Conservation (phyloP, 83 land plant species). For the Picea engelmannii region DNA sequence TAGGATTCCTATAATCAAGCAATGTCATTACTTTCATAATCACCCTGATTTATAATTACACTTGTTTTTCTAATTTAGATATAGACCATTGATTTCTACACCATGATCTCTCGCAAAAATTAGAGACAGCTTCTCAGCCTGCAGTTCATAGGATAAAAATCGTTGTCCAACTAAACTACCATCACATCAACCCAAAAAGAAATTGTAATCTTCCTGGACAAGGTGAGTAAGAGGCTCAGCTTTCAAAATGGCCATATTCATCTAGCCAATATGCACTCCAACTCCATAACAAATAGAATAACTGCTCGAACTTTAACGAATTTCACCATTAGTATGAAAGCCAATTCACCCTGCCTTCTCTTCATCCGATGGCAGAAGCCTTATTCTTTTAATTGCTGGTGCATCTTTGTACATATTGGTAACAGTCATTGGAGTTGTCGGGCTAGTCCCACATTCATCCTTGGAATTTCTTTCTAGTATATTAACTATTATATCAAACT, state of each 20-base stretch:
- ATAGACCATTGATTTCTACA: not conserved
- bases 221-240: not conserved
- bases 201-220: not conserved
- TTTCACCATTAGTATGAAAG: not conserved
- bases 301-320: not conserved
- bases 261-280: not conserved
- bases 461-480: not conserved
- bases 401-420: not conserved
- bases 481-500: conserved; percentile 1
- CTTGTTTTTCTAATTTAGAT: not conserved
- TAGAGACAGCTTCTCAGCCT: not conserved
- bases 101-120: not conserved
- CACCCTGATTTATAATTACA: no score
- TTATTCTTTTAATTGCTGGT: not conserved
- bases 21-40: no score
- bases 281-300: not conserved
- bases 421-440: not conserved
- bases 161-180: no score
- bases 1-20: no score
- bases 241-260: not conserved
- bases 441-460: not conserved
- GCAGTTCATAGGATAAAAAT: no score
- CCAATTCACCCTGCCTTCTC: not conserved
- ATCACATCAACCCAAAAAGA: not conserved
- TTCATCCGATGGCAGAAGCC: not conserved